phyloP scores from a whole-genome alignment of 257 asterid genomes.

The Ajuga chamaepitys region DNA sequence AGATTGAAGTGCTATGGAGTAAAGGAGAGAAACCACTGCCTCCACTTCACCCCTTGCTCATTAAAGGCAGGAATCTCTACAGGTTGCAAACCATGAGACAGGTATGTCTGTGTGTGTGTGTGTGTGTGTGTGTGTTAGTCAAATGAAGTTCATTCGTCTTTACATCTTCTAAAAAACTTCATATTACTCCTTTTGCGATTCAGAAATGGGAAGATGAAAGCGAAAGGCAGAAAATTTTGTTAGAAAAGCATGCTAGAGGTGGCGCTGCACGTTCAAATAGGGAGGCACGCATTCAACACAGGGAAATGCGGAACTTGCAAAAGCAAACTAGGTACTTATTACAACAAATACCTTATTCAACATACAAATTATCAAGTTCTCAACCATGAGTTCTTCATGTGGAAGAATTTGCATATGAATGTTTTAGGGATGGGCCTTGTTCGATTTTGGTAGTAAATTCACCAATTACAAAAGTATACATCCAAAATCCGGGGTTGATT shows the following conservation, averaged over 20 bases:
- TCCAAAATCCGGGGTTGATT: no score
- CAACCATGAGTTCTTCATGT: background rate
- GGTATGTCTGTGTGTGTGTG: no score
- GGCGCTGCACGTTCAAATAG: constrained; percentile 60
- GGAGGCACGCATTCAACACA: constrained; percentile 51
- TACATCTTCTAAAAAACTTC: background rate
- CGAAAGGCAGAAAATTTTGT: constrained; percentile 48
- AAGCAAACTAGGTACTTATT: constrained; percentile 39
- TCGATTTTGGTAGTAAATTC: no score
- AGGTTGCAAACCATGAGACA: constrained; percentile 73
- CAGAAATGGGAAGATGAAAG: constrained; percentile 81
- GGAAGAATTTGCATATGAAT: background rate
- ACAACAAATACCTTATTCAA: background rate
- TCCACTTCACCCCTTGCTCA: constrained; percentile 84
- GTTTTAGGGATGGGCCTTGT: no score
- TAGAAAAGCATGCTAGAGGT: constrained; percentile 83
- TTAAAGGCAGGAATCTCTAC: constrained; percentile 91
- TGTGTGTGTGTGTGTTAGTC: background rate
- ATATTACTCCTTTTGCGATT: background rate
- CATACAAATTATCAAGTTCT: background rate
- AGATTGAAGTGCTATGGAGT: constrained; percentile 96
- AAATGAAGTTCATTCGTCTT: background rate
- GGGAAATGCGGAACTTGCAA: constrained; percentile 33
- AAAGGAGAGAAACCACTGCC: constrained; percentile 76
- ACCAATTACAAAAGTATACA: no score